Percentiles rank a stretch among this genome's conserved stretches.
These are phyloP conservation scores for Colletotrichum liaoningense DNA, from an alignment of 2,329 filamentous ascomycete genomes.

Conservation along the genomic window DNA sequence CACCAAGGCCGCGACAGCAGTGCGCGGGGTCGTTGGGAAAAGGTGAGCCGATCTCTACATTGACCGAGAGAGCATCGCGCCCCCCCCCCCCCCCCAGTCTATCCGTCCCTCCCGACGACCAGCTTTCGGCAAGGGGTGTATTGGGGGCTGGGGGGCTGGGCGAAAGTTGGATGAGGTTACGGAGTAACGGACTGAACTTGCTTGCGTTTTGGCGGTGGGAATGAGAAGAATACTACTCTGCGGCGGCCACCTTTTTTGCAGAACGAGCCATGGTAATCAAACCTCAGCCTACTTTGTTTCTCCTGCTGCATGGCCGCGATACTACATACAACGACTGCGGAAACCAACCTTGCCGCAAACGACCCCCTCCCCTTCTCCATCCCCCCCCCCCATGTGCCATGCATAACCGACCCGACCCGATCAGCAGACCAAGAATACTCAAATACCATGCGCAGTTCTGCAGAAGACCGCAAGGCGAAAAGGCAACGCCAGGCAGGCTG, in stretches of 20 bases:
- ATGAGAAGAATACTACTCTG: background rate
- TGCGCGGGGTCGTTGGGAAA: background rate
- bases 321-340: no score
- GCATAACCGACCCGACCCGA: slow-evolving; percentile 24
- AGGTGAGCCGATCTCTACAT: slow-evolving; percentile 1
- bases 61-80: background rate
- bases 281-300: background rate
- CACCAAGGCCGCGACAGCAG: background rate
- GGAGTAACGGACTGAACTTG: background rate
- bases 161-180: background rate
- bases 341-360: no score
- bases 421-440: background rate
- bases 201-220: background rate
- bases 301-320: no score
- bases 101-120: background rate
- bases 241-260: background rate
- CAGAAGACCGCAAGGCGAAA: background rate
- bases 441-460: background rate
- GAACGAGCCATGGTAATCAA: background rate
- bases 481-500: no score
- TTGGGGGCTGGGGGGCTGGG: background rate
- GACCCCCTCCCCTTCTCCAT: background rate
- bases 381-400: background rate
- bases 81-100: background rate
- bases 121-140: background rate